phyloP scores from a whole-genome alignment of 2,329 filamentous ascomycete genomes.

The Alternaria angustiovoidea region DNA sequence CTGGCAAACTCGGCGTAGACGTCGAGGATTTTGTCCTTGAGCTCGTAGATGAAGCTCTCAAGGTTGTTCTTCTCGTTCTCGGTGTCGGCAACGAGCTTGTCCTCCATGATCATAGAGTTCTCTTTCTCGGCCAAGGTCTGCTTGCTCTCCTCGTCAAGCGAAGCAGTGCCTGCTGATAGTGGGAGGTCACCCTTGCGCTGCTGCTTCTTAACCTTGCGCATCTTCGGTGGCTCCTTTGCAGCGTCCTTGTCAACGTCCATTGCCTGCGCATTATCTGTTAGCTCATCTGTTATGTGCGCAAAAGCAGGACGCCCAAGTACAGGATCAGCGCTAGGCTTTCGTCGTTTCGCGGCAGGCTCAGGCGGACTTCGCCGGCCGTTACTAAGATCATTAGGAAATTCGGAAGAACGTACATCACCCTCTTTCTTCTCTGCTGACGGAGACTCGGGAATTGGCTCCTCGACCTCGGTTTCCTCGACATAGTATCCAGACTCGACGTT shows the following conservation, averaged over 20 bases:
- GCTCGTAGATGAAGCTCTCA: constrained; percentile 95
- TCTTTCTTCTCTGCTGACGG: constrained; percentile 66
- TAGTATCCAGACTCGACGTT: constrained; percentile 98
- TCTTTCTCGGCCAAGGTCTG: constrained; percentile 80
- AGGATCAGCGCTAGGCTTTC: constrained; percentile 34
- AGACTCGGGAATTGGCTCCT: constrained; percentile 85
- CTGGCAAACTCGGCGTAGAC: constrained; percentile 87
- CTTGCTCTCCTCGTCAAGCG: constrained; percentile 75
- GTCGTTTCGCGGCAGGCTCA: constrained; percentile 45
- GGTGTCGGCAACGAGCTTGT: constrained; percentile 97
- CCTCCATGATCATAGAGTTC: constrained; percentile 91
- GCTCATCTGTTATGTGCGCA: constrained; percentile 30
- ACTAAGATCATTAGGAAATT: constrained; percentile 33
- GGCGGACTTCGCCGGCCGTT: constrained; percentile 29
- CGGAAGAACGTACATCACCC: constrained; percentile 70
- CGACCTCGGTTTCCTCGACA: constrained; percentile 96
- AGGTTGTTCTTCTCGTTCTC: constrained; percentile 99
- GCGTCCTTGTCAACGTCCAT: constrained; percentile 53
- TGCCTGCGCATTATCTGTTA: constrained; percentile 44
- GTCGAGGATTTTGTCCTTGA: constrained; percentile 93
- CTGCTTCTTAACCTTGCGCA: constrained; percentile 98
- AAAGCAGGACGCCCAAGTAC: constrained; percentile 40
- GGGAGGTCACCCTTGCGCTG: constrained; percentile 96
- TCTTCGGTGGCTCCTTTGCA: constrained; percentile 69
- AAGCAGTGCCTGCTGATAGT: constrained; percentile 81